Evolutionary conservation across 129 eudicot species (phyloP), one percentile per base, ranked within the genome.

Genomic region (Centrapalus pauciflorus): DNA sequence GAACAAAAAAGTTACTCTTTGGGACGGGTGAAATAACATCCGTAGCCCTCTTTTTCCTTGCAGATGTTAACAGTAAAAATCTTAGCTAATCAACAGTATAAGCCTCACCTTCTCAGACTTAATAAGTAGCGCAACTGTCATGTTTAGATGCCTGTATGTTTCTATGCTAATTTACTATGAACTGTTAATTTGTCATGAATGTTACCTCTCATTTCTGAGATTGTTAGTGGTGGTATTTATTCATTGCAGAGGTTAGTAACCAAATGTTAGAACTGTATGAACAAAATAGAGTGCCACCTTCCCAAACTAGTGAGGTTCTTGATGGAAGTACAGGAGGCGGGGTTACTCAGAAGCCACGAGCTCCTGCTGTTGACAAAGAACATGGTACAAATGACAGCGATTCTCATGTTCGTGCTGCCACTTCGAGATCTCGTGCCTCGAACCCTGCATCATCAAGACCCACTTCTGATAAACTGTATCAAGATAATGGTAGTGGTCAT

Each of bases 221-320:
- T 14, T 16, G 4, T 68, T 33, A 54, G 10, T n/a, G 2, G 25
- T 67, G 37, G 14, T 67, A 55, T 16, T 27, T 55, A 21, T 57
- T 51, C 16, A 28, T 61, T 68, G 74, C 82, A 81, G 86, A 81
- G 69, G 86, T 81, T 50, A 81, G 86, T 76, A 81, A 81, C 70
- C 86, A 81, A 76, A 81, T 81, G 85, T 45, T 81, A 38, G 85
- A 81, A 67, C 62, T 81, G n/a, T 81, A 81, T 19, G 86, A 81
- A 64, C 86, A 81, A 74, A 81, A 77, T 35, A 64, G 77, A 64
- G 26, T 70, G 23, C 82, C 82, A 1, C 69, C 72, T 34, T 28
- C 81, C 46, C 85, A 76, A 54, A 74, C 79, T 4, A 81, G 85
- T 72, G 85, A 77, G 49, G 85, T 68, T 43, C 78, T 73, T 27